These are phyloP conservation scores for Pisolithus microcarpus DNA, from an alignment of 768 basidiomycete genomes.

Conservation along the genomic window DNA sequence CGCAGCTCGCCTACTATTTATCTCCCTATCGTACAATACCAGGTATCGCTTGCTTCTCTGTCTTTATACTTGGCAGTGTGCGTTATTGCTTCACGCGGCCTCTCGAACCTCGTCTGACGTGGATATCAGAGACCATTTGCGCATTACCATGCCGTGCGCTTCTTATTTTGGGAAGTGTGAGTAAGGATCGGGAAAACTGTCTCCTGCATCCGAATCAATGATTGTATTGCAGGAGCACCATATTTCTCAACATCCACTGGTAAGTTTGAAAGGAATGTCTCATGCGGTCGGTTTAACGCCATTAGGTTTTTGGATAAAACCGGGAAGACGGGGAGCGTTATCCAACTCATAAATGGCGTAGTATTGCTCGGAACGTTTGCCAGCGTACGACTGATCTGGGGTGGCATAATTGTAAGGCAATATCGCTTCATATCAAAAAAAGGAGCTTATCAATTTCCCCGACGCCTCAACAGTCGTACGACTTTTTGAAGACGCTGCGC, in stretches of 20 bases:
- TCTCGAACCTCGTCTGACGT: constrained; percentile 5
- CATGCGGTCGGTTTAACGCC: neutral
- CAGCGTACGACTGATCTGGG: constrained; percentile 63
- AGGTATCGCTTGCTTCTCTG: constrained; percentile 57
- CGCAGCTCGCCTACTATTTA: neutral
- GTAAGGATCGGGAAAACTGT: constrained; percentile 14
- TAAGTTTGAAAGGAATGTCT: constrained; percentile 24
- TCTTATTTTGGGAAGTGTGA: constrained; percentile 77
- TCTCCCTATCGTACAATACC: constrained; percentile 1
- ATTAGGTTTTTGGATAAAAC: constrained; percentile 72
- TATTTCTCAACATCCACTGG: constrained; percentile 88
- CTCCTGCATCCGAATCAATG: constrained; percentile 2
- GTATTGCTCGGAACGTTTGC: constrained; percentile 64
- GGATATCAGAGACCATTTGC: constrained; percentile 59
- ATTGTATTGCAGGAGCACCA: constrained; percentile 50
- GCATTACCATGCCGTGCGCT: constrained; percentile 70
- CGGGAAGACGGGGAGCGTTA: constrained; percentile 55
- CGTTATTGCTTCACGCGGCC: constrained; percentile 19
- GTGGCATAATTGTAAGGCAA: constrained; percentile 37
- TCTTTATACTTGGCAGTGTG: constrained; percentile 69
- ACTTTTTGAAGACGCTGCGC: constrained; percentile 57
- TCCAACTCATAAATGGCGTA: constrained; percentile 69
- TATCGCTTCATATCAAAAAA: neutral
- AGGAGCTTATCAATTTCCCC: neutral
- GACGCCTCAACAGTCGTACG: constrained; percentile 42